Base-by-base conservation (phyloP, 306 rosid genomes). In the Prunus mongolica region DNA sequence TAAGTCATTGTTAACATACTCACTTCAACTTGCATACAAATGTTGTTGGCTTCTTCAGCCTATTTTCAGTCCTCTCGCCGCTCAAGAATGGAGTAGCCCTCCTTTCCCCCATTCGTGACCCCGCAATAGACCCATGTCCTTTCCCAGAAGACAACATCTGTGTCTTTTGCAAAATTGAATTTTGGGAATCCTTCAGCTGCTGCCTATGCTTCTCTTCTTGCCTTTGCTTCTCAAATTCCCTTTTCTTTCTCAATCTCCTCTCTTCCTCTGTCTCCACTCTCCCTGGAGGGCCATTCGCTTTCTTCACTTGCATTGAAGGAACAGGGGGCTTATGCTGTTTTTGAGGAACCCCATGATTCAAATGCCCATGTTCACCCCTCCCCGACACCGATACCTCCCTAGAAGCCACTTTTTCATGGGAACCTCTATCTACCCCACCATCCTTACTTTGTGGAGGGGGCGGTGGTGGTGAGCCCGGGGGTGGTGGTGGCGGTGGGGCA, bases 1-100 rank as follows among this genome's bases (percentile, higher is more conserved):
- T 25, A 75, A 80, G 82, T 46, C 65, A 19, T 55, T 52, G 46
- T 84, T 82, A 77, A 58, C 80, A 86, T 78, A 89, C 97, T 87
- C 86, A 93, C 97, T 90, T 95, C 80, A 95, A 85, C 88, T 95
- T 95, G 90, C 99, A 95, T 87, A 95, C 90, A 82, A 95, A 95
- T 6, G 99, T 95, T 1, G 99, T 95, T 27, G 99, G 99, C 82
- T 95, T 95, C 84, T 95, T 95, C 82, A 95, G 86, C 90, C 97
- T 90, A 87, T 92, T 95, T 83, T 95, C 99, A 50, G 88, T 75
- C 88, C 99, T 90, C 84, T 95, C 99, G 14, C 89, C 84, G 18
- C 91, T 84, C 83, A 95, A 82, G 55, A 95, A 88, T 7, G 95
- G 86, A 82, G 97, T 75, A 64, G 87, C 54, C 78, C 88, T 89